phyloP scores from a whole-genome alignment of 371 early-diverging fungal species.

The Mucor mucedo region DNA sequence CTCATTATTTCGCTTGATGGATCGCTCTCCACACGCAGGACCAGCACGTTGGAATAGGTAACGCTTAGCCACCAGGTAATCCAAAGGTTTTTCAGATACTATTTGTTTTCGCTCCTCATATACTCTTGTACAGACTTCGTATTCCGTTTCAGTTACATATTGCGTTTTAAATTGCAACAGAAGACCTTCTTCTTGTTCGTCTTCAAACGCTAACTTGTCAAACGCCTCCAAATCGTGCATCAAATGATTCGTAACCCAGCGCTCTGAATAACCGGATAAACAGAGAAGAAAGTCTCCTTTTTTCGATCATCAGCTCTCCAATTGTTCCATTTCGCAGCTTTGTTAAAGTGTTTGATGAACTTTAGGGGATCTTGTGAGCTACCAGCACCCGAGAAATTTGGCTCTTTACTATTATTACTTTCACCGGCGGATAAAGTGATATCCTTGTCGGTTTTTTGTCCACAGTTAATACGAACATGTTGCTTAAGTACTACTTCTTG shows the following conservation, averaged over 20 bases:
- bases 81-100: not conserved
- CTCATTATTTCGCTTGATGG: not conserved
- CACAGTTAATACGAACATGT: not conserved
- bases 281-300: not conserved
- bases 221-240: too few species aligned
- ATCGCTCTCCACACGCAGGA: not conserved
- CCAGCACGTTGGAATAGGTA: not conserved
- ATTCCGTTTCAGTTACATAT: not conserved
- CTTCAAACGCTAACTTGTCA: too few species aligned
- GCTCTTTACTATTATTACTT: not conserved
- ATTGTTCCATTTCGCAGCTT: constrained; percentile 5
- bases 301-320: not conserved
- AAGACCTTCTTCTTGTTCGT: not conserved
- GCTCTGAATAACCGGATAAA: not conserved
- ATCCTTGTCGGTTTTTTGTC: not conserved
- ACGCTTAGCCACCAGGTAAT: not conserved
- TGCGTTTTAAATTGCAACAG: not conserved
- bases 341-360: not conserved
- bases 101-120: not conserved
- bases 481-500: too few species aligned
- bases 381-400: not conserved
- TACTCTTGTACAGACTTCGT: not conserved
- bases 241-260: too few species aligned
- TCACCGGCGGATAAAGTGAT: not conserved
- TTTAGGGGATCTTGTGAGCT: not conserved